A percentile compares a stretch with the other conserved stretches of the same genome.
Conservation (phyloP, 139 green algal species). For the Medakamo hakoo region DNA sequence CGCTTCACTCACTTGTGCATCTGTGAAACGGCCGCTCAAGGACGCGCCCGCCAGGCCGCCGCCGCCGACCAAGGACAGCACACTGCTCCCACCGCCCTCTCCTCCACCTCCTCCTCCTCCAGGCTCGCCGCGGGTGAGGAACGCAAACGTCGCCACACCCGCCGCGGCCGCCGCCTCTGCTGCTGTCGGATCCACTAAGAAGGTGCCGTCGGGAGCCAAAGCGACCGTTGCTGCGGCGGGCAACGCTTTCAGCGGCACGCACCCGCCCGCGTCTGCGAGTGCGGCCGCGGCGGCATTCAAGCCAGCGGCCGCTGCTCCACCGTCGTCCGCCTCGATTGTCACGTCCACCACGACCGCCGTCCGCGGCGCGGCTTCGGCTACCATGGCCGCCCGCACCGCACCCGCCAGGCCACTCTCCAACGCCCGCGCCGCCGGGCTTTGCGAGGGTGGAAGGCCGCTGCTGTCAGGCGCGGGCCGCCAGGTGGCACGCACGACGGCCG, state of each 20-base stretch:
- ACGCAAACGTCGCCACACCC: not conserved
- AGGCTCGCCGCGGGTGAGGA: not conserved
- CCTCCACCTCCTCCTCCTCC: not conserved
- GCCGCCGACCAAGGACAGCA: too few species aligned
- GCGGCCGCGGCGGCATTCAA: not conserved
- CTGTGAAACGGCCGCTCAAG: not conserved
- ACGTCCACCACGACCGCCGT: not conserved
- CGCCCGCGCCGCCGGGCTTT: not conserved
- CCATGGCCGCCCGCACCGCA: not conserved
- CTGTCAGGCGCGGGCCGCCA: not conserved
- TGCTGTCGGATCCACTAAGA: not conserved
- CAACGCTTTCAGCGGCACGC: not conserved
- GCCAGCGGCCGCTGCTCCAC: too few species aligned
- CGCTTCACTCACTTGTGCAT: not conserved
- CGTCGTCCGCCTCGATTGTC: not conserved
- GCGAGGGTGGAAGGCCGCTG: too few species aligned
- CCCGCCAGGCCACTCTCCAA: not conserved
- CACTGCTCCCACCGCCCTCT: too few species aligned
- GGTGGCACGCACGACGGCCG: conserved; percentile 29
- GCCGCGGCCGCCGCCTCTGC: not conserved
- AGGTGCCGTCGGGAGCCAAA: not conserved
- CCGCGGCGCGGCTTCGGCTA: too few species aligned
- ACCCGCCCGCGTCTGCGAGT: not conserved
- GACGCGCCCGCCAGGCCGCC: too few species aligned
- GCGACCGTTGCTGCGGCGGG: not conserved